Evolutionary conservation across 208 protist genomes (phyloP).

Genomic region (Novymonas esmeraldas): DNA sequence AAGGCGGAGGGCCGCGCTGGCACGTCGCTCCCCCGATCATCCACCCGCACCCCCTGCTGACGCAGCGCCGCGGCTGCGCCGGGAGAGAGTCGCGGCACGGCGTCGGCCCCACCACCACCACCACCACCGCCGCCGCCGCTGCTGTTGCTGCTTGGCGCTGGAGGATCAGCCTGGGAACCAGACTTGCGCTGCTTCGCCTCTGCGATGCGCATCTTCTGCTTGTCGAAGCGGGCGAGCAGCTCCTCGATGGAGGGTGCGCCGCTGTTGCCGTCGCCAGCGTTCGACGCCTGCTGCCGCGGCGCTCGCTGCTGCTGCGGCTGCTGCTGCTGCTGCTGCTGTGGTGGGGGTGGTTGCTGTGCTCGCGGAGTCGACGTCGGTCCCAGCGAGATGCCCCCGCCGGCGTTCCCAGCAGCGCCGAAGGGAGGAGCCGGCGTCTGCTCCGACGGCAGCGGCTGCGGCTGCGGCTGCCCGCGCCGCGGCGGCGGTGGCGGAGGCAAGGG

Average conservation of each 20-base stretch:
- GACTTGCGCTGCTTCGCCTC: conserved; percentile 16
- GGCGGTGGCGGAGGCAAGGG: too few species aligned
- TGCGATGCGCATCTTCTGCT: conserved; percentile 43
- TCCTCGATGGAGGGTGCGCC: conserved; percentile 33
- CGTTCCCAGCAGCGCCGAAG: background rate
- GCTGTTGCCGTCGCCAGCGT: too few species aligned
- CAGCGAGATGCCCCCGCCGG: too few species aligned
- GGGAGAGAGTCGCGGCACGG: conserved; percentile 9
- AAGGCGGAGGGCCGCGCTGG: too few species aligned
- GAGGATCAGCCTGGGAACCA: background rate
- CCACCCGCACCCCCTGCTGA: conserved; percentile 13
- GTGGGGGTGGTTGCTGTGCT: background rate
- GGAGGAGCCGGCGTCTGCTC: too few species aligned
- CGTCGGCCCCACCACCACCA: background rate
- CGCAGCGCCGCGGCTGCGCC: conserved; percentile 27
- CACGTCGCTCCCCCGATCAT: background rate
- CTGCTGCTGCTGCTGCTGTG: background rate
- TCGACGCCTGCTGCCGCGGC: too few species aligned
- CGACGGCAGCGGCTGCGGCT: background rate
- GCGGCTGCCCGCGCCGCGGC: background rate
- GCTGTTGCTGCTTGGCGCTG: background rate
- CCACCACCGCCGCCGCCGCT: background rate
- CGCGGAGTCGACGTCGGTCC: background rate
- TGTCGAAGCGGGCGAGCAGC: conserved; percentile 56
- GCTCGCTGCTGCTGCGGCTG: too few species aligned